Percentiles rank a stretch among this genome's conserved stretches.
These are phyloP conservation scores for Lachnellula suecica DNA, from an alignment of 2,329 filamentous ascomycete species.

Conservation along the genomic window DNA sequence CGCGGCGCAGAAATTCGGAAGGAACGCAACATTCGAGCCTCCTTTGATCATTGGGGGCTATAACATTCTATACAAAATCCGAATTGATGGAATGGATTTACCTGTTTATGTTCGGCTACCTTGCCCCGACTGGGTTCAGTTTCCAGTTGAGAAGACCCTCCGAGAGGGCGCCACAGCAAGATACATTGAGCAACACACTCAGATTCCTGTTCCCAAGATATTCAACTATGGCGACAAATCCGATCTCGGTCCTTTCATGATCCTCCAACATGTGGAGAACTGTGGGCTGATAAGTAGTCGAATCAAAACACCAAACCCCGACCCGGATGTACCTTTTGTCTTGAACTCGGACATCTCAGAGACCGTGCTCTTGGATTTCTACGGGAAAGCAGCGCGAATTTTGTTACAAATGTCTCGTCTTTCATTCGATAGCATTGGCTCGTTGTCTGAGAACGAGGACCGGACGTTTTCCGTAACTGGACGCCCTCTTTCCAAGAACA, in stretches of 20 bases:
- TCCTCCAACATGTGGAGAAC: conserved; percentile 20
- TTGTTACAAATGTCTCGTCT: conserved; percentile 4
- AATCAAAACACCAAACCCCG: conserved; percentile 28
- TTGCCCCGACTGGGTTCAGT: conserved; percentile 10
- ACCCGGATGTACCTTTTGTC: conserved; percentile 31
- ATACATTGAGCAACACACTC: conserved; percentile 13
- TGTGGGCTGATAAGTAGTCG: conserved; percentile 32
- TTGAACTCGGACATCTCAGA: conserved; percentile 27
- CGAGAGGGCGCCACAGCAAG: conserved; percentile 12
- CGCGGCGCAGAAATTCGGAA: conserved; percentile 15
- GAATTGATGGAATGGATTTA: conserved; percentile 15
- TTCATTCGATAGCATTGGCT: conserved; percentile 4
- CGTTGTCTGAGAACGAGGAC: neutral
- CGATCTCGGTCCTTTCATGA: conserved; percentile 18
- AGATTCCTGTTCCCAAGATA: conserved; percentile 14
- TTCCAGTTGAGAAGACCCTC: conserved; percentile 17
- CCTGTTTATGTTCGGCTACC: conserved; percentile 13
- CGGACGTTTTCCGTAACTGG: neutral
- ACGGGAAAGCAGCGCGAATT: neutral
- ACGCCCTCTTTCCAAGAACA: neutral
- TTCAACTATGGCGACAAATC: conserved; percentile 15
- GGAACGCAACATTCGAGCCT: conserved; percentile 11
- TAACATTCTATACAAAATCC: conserved; percentile 21
- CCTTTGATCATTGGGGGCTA: conserved; percentile 22
- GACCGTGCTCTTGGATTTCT: conserved; percentile 1